Conservation (phyloP, 2,329 filamentous ascomycete genomes). For the Botrytis galanthina region DNA sequence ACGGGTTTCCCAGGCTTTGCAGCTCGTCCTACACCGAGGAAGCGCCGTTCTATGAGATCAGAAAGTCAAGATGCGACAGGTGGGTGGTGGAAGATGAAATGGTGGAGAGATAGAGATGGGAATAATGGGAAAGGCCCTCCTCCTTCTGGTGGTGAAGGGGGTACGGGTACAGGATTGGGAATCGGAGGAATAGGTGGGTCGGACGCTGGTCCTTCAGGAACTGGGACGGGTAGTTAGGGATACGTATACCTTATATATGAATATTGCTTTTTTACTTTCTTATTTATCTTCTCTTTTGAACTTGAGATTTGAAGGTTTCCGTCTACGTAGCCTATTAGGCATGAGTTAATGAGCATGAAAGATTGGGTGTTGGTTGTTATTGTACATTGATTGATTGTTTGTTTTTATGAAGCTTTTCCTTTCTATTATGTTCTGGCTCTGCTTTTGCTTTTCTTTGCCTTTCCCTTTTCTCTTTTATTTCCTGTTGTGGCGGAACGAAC, state of each 20-base stretch:
- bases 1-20: constrained; percentile 62
- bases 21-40: constrained; percentile 43
- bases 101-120: constrained; percentile 44
- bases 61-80: constrained; percentile 49
- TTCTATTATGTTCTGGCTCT: background rate
- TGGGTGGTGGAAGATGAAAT: constrained; percentile 54
- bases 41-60: constrained; percentile 37
- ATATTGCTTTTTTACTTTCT: background rate
- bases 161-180: background rate
- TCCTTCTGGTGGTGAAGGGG: constrained; percentile 9
- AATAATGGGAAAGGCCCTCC: constrained; percentile 27
- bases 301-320: background rate
- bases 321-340: background rate
- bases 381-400: background rate
- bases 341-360: background rate
- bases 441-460: background rate
- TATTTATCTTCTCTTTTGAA: background rate
- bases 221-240: background rate
- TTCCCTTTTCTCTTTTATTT: background rate
- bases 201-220: background rate
- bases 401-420: background rate
- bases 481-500: background rate
- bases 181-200: background rate
- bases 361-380: background rate
- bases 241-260: constrained; percentile 1